These are phyloP conservation scores for Sporopachydermia lactativora DNA, from an alignment of 805 yeast genomes.

Conservation along the genomic window DNA sequence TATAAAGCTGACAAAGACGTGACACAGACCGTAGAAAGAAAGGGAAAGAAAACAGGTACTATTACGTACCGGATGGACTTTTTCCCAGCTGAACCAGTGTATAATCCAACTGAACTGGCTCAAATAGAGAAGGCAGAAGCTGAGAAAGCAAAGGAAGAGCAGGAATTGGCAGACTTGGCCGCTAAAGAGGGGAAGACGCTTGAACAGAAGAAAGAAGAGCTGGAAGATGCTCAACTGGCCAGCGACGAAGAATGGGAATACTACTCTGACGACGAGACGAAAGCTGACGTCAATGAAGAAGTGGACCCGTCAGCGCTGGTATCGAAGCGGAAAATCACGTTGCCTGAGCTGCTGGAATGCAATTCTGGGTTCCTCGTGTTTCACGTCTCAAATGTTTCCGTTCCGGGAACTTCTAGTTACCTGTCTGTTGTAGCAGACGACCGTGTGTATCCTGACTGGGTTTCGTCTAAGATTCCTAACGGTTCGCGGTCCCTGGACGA, in stretches of 20 bases:
- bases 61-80: slow-evolving; percentile 64
- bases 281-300: slow-evolving; percentile 8
- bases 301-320: slow-evolving; percentile 4
- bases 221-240: slow-evolving; percentile 10
- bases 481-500: slow-evolving; percentile 25
- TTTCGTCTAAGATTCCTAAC: slow-evolving; percentile 33
- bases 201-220: slow-evolving; percentile 17
- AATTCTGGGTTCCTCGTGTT: slow-evolving; percentile 67
- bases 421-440: slow-evolving; percentile 72
- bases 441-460: slow-evolving; percentile 49
- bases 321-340: slow-evolving; percentile 15
- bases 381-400: slow-evolving; percentile 45
- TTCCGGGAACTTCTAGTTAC: slow-evolving; percentile 41
- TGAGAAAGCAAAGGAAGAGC: slow-evolving; percentile 13
- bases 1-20: slow-evolving; percentile 40
- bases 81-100: slow-evolving; percentile 72
- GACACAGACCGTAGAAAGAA: slow-evolving; percentile 49
- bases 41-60: slow-evolving; percentile 66
- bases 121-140: slow-evolving; percentile 35
- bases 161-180: slow-evolving; percentile 10
- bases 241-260: slow-evolving; percentile 8
- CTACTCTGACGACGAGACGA: slow-evolving; percentile 9
- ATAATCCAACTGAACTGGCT: slow-evolving; percentile 56
- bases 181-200: slow-evolving; percentile 21
- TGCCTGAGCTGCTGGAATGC: slow-evolving; percentile 29